Base-by-base conservation (phyloP, 228 moss, liverwort and hornwort species). In the Sphagnum magellanicum region DNA sequence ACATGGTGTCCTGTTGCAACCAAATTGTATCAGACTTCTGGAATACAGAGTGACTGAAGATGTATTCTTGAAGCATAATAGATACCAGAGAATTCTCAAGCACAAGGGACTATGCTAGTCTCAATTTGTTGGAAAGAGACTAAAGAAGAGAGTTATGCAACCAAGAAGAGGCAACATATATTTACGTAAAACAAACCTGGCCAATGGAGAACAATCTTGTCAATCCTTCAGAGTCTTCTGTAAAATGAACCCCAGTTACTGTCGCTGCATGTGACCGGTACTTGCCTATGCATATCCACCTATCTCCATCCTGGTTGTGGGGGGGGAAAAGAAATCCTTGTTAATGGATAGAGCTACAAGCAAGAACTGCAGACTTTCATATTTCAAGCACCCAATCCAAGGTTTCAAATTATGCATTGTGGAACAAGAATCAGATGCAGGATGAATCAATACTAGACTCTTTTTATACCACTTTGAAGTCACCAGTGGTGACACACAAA, bases 211-310 rank as follows among this genome's bases (percentile, higher is more conserved):
- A 87, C 49, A 87, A 59, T 52, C 83, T 72, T 63, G 80, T 83
- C 17, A 59, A 67, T 66, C 83, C 80, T 61, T 59, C 63, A 46
- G 69, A 69, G 71, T 71, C 74, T 6, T 68, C 75, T 5, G 80
- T 69, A 67, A 87, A 87, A 50, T 72, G 64, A 5, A 87, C 58
- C 6, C 74, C 83, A 9, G 59, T 70, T 51, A 82, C 79, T 52
- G 80, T 59, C 68, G 75, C 80, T 62, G 87, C 87, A 69, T 87
- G 87, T 13, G 87, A 87, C 61, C 80, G 73, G 17, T 83, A 87
- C 63, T 87, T 87, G 66, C 87, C 87, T 50, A 80, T 77, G 71
- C 83, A 87, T 63, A 83, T 83, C 87, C 87, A 87, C 52, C 77
- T 79, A 58, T 80, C 86, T 6, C 79, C 79, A 51, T 77, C 77